Evolutionary conservation across 2,329 filamentous ascomycete species (phyloP), one percentile per base, ranked within the genome.

Genomic region (Trichoderma arundinaceum): DNA sequence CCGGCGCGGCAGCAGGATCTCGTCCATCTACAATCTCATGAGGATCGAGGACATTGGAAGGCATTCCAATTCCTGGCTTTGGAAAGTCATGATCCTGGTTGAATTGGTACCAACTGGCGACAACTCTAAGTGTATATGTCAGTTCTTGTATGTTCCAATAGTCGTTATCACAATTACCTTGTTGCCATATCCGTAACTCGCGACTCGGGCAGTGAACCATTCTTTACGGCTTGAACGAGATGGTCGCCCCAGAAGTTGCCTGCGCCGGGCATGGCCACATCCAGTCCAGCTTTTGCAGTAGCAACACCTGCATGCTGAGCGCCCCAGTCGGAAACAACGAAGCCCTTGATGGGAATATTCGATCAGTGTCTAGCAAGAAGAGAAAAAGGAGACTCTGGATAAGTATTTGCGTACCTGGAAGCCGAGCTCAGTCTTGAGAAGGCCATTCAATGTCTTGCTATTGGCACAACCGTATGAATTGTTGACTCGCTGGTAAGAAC

Each of bases 381-480:
- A 2, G 13, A 52, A 17, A 7, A 9, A 35, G 8, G 7, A 6
- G 43, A 10, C 3, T 4, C 1, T 39, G 7, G 7, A 32, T 22
- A 19, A 22, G 35, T 9, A 17, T 57, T 38, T 44, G 28, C 60
- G 1, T 41, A 72, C 70, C 68, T 84, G 81, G 68, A 87, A 88
- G 2, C 84, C 85, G 1, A 88, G 79, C 68, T 87, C 85, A 1
- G 79, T 82, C 73, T 87, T 92, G 56, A 92, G 77, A 0, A 92
- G 78, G 3, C 87, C 85, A 71, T 92, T 92, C 52, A 89, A 78
- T 0, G 86, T 78, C 67, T 88, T 86, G 67, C 85, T 87, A 76
- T 92, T 92, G 71, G 89, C 83, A 75, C 90, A 93, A 3, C 81
- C 86, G 70, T 90, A 91, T 19, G 85, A 89, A 76, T 89, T 89